Evolutionary conservation across 2,329 filamentous ascomycete species (phyloP), one percentile per base, ranked within the genome.

Genomic region (Epichloe sylvatica): DNA sequence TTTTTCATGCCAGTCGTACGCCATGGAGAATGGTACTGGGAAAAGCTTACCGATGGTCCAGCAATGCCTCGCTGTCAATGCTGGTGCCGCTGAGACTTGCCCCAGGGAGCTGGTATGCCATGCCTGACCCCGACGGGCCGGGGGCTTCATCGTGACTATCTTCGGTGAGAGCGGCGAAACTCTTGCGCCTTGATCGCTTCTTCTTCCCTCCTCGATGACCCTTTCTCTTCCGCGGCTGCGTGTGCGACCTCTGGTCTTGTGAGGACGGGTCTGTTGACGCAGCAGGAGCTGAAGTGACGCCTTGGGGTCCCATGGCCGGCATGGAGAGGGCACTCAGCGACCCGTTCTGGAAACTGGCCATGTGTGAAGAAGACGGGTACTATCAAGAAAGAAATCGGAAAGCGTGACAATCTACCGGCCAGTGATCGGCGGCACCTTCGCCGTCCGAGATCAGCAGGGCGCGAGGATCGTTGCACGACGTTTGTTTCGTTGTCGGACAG

Each of bases 1-100:
- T 9, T n/a, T 21, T 15, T 11, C 11, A 21, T 35, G 37, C 36
- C 37, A 40, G 6, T 30, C 30, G 3, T 30, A 30, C 30, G 30
- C 30, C 30, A 30, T 11, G 30, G 9, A 30, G 30, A 30, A 30
- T 30, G 30, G 30, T 30, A 11, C 30, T 11, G 30, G 9, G 15
- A 9, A 25, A 12, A 5, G 7, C 69, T 53, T 68, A 85, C 81
- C 88, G 79, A 66, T 97, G 91, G 66, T 97, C 91, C 17, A 97
- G 71, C 56, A 97, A 70, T 7, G 80, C 83, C 62, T 94, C 84
- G 64, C 89, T 96, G 57, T 96, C 91, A 54, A 97, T 71, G 64
- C 91, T 97, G 1, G 86, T 89, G 58, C 77, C 82, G 68, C 91
- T 97, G 54, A 82, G 62, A 62, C 85, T 87, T 42, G 70, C 67